Base-by-base conservation (phyloP, 2,329 filamentous ascomycete species). In the Penicillium freii region DNA sequence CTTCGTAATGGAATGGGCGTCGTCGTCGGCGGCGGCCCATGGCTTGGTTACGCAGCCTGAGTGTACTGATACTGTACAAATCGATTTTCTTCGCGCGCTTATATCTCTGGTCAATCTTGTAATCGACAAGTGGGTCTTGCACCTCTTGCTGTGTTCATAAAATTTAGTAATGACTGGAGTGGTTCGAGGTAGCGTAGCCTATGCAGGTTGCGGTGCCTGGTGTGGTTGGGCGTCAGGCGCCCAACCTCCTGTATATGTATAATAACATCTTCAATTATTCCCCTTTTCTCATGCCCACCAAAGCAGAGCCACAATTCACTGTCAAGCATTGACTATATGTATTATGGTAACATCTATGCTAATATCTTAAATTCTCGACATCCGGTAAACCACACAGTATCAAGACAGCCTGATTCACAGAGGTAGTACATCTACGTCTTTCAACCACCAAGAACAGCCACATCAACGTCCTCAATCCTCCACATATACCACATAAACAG, bases 401-500 rank as follows among this genome's bases (percentile, higher is more conserved):
- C 29, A 17, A 21, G 21, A 2, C 27, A 15, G 23, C 42, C 31
- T 15, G 10, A n/a, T 29, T 50, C 8, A 36, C 21, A 11, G 5
- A 6, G 36, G 38, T 27, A 15, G 17, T 13, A 15, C 23, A 39
- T 34, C 25, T 23, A 54, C 8, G 6, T 7, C 15, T 2, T 36
- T 64, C 46, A 69, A 33, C 60, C 55, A 54, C 64, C 67, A 62
- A 85, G 68, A 43, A 82, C 81, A 27, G 77, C 76, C 23, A 92
- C 77, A 73, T 95, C 89, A 4, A 91, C 91, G 70, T 91, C 86
- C 71, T 88, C 89, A 11, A 93, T 86, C 58, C 88, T 81, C 92
- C 93, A 97, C 90, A 96, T 96, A 72, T 96, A 96, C 92, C 92
- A 97, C 92, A 97, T 97, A 69, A 96, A 96, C 43, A 97, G 73